Conservation (phyloP, 352 stramenopile genomes). For the Globisporangium carolinianum region DNA sequence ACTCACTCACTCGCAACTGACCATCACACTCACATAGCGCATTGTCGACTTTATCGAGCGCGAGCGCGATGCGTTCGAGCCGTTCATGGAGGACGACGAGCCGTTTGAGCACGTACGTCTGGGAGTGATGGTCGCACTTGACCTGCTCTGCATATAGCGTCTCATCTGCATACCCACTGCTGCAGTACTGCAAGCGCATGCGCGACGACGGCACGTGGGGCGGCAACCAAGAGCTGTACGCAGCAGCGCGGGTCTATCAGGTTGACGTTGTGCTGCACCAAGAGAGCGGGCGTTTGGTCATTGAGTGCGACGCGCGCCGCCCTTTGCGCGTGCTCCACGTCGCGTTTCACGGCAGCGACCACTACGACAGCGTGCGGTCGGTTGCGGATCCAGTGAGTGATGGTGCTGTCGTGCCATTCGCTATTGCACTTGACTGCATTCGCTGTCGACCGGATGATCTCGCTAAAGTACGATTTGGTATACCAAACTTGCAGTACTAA, state of each 20-base stretch:
- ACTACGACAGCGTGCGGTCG: constrained; percentile 76
- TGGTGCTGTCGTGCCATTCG: constrained; percentile 24
- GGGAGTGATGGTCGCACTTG: not conserved
- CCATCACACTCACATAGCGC: constrained; percentile 23
- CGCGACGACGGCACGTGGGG: constrained; percentile 74
- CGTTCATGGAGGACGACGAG: constrained; percentile 86
- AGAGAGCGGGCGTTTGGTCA: constrained; percentile 53
- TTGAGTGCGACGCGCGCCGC: constrained; percentile 58
- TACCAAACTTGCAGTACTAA: no score
- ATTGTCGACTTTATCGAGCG: constrained; percentile 67
- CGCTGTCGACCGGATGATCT: constrained; percentile 53
- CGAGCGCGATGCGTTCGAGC: constrained; percentile 70
- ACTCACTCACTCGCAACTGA: not conserved
- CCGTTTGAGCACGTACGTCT: constrained; percentile 69
- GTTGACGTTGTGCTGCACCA: constrained; percentile 77
- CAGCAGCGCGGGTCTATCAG: constrained; percentile 58
- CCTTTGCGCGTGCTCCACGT: constrained; percentile 47
- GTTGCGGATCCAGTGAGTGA: constrained; percentile 25
- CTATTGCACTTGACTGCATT: constrained; percentile 52
- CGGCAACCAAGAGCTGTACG: constrained; percentile 79
- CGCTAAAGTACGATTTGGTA: constrained; percentile 25
- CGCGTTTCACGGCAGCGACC: constrained; percentile 67
- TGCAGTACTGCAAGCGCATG: constrained; percentile 74
- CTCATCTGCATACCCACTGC: no score
- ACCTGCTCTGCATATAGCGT: not conserved